phyloP scores from a whole-genome alignment of 2,329 filamentous ascomycete species.

The Stromatinia cepivora region DNA sequence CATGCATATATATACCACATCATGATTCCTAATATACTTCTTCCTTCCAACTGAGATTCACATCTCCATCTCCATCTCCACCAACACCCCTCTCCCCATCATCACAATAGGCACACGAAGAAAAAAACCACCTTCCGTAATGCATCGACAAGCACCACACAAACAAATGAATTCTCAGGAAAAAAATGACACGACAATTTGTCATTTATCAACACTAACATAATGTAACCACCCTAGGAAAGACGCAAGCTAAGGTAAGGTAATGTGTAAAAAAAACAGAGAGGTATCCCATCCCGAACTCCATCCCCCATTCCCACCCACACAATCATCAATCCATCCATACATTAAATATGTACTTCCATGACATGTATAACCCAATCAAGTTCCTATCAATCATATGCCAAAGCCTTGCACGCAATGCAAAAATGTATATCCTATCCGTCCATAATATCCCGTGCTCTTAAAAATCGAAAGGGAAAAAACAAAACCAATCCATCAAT shows the following conservation, averaged over 20 bases:
- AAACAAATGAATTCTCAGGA: background rate
- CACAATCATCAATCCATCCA: conserved; percentile 1
- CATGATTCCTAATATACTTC: too few species aligned
- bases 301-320: background rate
- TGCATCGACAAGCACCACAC: conserved; percentile 13
- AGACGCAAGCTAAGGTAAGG: background rate
- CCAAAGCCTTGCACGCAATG: conserved; percentile 19
- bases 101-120: background rate
- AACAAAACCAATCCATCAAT: conserved; percentile 12
- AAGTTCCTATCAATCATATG: conserved; percentile 11
- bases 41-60: too few species aligned
- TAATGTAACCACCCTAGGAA: background rate
- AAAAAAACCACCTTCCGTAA: background rate
- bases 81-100: background rate
- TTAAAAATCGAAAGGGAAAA: background rate
- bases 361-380: conserved; percentile 5
- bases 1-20: background rate
- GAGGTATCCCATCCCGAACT: conserved; percentile 16
- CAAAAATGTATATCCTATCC: conserved; percentile 18
- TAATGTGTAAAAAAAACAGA: background rate
- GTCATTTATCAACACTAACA: background rate
- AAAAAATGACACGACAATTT: background rate
- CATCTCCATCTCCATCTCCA: background rate
- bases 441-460: conserved; percentile 6
- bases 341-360: conserved; percentile 3